A percentile compares a stretch with the other conserved stretches of the same genome.
Conservation (phyloP, 2,329 filamentous ascomycete genomes). For the Elsinoe necatrix region DNA sequence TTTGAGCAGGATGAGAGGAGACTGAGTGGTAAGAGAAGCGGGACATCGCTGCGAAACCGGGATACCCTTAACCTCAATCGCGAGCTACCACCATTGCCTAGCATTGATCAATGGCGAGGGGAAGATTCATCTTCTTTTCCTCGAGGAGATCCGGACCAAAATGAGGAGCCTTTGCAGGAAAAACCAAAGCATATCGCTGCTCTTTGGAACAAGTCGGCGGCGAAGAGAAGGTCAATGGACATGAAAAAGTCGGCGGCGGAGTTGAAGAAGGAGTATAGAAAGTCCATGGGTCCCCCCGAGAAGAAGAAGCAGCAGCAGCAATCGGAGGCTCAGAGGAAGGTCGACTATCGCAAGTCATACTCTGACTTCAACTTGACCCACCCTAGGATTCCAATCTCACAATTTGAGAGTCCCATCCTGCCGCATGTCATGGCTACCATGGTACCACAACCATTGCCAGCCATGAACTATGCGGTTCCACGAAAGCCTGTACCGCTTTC, state of each 20-base stretch:
- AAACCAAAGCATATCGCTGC: constrained; percentile 8
- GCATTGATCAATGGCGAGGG: constrained; percentile 34
- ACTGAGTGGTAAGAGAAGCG: constrained; percentile 17
- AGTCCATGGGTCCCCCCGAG: constrained; percentile 7
- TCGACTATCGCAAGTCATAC: constrained; percentile 7
- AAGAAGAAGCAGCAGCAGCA: neutral
- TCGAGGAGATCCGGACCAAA: neutral
- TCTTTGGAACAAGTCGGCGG: constrained; percentile 8
- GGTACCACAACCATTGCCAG: neutral
- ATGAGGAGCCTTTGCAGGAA: neutral
- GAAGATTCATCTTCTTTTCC: constrained; percentile 18
- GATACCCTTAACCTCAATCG: constrained; percentile 36
- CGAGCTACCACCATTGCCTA: constrained; percentile 40
- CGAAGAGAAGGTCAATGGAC: constrained; percentile 3
- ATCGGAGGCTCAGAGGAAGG: neutral
- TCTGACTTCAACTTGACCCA: constrained; percentile 10
- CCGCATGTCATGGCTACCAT: constrained; percentile 10
- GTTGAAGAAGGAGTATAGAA: constrained; percentile 8
- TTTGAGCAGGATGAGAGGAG: constrained; percentile 13
- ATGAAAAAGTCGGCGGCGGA: constrained; percentile 9
- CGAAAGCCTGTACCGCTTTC: neutral
- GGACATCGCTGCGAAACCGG: constrained; percentile 15
- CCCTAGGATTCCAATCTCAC: neutral
- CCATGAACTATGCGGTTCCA: neutral
- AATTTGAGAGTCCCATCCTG: constrained; percentile 12